Percentiles rank a stretch among this genome's conserved stretches.
Conservation (phyloP, 345 rosid species). For the Pseudoturritis turrita region DNA sequence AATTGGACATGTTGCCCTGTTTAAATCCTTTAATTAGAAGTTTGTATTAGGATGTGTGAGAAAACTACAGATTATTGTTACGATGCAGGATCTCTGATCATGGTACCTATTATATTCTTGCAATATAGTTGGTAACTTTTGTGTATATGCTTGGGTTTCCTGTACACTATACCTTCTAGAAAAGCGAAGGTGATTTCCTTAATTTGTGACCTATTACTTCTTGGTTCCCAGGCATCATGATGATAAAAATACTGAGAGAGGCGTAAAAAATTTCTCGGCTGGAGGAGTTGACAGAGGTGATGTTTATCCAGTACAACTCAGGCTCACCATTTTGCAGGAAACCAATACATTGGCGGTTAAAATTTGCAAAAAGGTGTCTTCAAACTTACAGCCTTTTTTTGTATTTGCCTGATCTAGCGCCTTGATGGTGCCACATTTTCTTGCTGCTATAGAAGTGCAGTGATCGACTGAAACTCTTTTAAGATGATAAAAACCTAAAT, state of each 20-base stretch:
- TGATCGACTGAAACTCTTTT: neutral
- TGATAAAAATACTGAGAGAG: conserved; percentile 61
- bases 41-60: neutral
- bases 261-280: conserved; percentile 61
- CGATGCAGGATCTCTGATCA: conserved; percentile 1
- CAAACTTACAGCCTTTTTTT: neutral
- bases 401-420: neutral
- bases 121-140: neutral
- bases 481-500: neutral
- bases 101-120: neutral
- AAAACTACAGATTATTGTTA: neutral
- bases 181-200: neutral
- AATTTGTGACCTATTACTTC: neutral
- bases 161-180: neutral
- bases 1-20: neutral
- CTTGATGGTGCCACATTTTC: neutral
- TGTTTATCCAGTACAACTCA: conserved; percentile 89
- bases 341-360: conserved; percentile 67
- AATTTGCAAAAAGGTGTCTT: conserved; percentile 81
- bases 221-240: conserved; percentile 66
- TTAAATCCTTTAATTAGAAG: neutral
- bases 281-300: conserved; percentile 91
- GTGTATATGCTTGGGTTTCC: neutral
- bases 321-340: conserved; percentile 70
- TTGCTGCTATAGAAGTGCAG: neutral